A percentile compares a stretch with the other conserved stretches of the same genome.
Conservation (phyloP, 371 early-diverging fungal genomes). For the Haplosporangium sp. region DNA sequence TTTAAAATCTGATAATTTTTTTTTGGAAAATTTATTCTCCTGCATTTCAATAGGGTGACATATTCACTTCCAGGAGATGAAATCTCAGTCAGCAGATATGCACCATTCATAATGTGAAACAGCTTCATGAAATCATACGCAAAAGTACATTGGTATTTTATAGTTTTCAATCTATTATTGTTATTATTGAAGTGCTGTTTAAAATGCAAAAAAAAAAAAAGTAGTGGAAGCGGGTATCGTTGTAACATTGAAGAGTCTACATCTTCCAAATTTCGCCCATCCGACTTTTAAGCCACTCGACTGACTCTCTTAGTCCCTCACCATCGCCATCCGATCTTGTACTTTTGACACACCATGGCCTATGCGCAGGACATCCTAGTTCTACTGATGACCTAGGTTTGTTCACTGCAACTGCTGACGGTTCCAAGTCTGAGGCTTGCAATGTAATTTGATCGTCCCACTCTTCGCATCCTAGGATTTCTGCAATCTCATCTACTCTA, state of each 20-base stretch:
- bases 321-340: conserved; percentile 46
- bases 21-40: too few species aligned
- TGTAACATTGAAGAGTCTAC: background rate
- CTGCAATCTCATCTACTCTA: conserved; percentile 53
- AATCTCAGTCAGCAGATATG: background rate
- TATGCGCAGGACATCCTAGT: background rate
- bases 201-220: background rate
- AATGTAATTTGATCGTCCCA: conserved; percentile 28
- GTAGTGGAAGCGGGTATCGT: background rate
- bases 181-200: background rate
- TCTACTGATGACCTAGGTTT: background rate
- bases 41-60: too few species aligned
- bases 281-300: conserved; percentile 55
- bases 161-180: too few species aligned
- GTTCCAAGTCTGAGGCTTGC: background rate
- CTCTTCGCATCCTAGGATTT: conserved; percentile 52
- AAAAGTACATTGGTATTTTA: too few species aligned
- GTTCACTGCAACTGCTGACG: background rate
- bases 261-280: conserved; percentile 46
- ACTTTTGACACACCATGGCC: conserved; percentile 57
- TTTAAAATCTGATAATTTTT: conserved; percentile 14
- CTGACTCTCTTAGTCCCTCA: conserved; percentile 46
- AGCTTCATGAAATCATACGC: too few species aligned
- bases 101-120: too few species aligned
- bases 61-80: background rate